Base-by-base conservation (phyloP, 371 early-diverging fungal genomes). In the Hamiltosporidium tvaerminnensis region DNA sequence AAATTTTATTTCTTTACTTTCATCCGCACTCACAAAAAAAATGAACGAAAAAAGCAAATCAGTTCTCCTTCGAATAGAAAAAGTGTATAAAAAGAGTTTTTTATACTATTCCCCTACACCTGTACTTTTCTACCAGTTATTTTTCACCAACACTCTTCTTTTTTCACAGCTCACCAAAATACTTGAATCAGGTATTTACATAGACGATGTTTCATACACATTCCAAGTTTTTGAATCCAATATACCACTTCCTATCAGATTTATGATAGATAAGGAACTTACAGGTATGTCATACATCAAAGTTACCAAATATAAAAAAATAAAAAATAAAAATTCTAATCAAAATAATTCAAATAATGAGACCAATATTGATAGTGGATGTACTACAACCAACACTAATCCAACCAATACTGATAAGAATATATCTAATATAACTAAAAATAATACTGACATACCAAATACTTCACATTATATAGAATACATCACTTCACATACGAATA, bases 201-300 rank as follows among this genome's bases (percentile, higher is more conserved):
- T 44, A 14, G 14, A 44, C 14, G 44, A 14, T 7, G n/a, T 9
- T 3, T 31, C n/a, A 7, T 52, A 79, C 48, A 71, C 84, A 0
- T 75, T 79, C 68, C 74, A 82, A 10, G 83, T 84, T 0, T 96
- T 82, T 74, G 98, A 99, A 70, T 86, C 87, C 74, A 94, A 91
- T 70, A 70, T 96, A 44, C 83, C 85, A 7, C 93, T 84, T 76
- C 78, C 87, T 0, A 71, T 94, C 30, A 82, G 96, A 34, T 97
- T 94, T 77, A 96, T 97, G 96, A 90, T 93, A 70, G 97, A 98
- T 69, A 79, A 82, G 49, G 81, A 85, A 2, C 63, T 70, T 12
- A 63, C 61, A 5, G 79, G 80, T 48, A 70, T 76, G 70, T 55
- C 71, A 12, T 78, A 76, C 50, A 36, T 78, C 1, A 61, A 70